phyloP scores from a whole-genome alignment of 352 stramenopile species.

The Blastocystis sp. region DNA sequence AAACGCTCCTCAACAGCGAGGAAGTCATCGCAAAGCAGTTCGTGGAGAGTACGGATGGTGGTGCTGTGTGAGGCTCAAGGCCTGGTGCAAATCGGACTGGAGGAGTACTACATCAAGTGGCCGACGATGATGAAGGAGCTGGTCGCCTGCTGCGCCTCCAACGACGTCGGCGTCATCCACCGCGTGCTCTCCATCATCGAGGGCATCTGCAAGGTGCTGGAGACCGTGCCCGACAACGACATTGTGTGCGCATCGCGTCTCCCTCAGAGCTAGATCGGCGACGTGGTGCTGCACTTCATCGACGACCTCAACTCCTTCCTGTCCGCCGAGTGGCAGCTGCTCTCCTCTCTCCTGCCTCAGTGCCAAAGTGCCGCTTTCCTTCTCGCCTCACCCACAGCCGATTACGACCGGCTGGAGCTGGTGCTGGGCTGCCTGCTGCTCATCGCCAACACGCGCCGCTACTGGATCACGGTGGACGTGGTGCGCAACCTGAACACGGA shows the following conservation, averaged over 20 bases:
- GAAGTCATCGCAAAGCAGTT: slow-evolving; percentile 29
- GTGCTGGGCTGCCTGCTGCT: slow-evolving; percentile 40
- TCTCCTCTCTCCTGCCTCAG: slow-evolving; percentile 19
- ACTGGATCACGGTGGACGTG: slow-evolving; percentile 62
- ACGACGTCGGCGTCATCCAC: slow-evolving; percentile 24
- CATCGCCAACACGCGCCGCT: slow-evolving; percentile 60
- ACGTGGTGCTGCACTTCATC: slow-evolving; percentile 57
- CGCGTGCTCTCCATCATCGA: slow-evolving; percentile 35
- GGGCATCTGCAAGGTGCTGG: slow-evolving; percentile 52
- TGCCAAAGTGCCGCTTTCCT: neutral
- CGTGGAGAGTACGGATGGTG: slow-evolving; percentile 3
- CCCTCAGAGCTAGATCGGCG: neutral
- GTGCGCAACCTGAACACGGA: slow-evolving; percentile 59
- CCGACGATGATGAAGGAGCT: slow-evolving; percentile 66
- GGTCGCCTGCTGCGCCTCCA: slow-evolving; percentile 1
- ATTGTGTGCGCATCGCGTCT: neutral
- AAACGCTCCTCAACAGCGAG: neutral
- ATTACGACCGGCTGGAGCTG: slow-evolving; percentile 49
- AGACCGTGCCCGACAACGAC: slow-evolving; percentile 63
- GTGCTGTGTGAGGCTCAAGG: neutral
- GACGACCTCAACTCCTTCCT: slow-evolving; percentile 63
- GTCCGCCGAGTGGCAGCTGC: neutral
- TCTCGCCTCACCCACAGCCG: neutral
- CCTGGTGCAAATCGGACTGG: slow-evolving; percentile 56
- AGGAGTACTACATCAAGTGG: slow-evolving; percentile 67